Conservation (phyloP, 352 stramenopile species). For the Phytophthora agathidicida region DNA sequence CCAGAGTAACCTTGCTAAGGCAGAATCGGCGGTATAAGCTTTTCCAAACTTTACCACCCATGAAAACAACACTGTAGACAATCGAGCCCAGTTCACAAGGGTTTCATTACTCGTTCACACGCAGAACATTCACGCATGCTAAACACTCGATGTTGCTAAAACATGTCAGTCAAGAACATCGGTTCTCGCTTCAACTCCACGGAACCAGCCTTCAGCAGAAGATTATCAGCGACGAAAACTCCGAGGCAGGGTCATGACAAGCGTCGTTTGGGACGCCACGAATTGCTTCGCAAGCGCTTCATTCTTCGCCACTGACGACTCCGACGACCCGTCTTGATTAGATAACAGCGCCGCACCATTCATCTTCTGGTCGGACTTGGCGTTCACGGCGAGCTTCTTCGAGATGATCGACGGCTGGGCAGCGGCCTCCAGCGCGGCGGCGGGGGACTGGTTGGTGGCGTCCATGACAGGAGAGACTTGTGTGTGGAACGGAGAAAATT, state of each 20-base stretch:
- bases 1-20: too few species aligned
- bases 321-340: constrained; percentile 5
- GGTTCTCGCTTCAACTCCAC: too few species aligned
- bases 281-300: constrained; percentile 15
- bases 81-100: too few species aligned
- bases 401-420: neutral
- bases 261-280: constrained; percentile 8
- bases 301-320: constrained; percentile 1
- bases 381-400: neutral
- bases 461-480: constrained; percentile 6
- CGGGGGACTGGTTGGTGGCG: constrained; percentile 1
- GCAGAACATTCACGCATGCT: too few species aligned
- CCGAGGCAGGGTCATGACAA: constrained; percentile 1
- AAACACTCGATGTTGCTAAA: too few species aligned
- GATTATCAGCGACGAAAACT: constrained; percentile 1
- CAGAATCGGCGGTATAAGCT: too few species aligned
- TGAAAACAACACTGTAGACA: too few species aligned
- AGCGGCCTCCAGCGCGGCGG: neutral
- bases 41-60: too few species aligned
- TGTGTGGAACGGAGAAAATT: constrained; percentile 1
- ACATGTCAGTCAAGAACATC: too few species aligned
- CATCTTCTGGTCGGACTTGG: constrained; percentile 18
- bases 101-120: too few species aligned
- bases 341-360: neutral
- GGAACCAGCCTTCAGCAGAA: neutral